Percentiles rank a stretch among this genome's conserved stretches.
phyloP scores from a whole-genome alignment of 345 rosid species.

The Noccaea caerulescens region DNA sequence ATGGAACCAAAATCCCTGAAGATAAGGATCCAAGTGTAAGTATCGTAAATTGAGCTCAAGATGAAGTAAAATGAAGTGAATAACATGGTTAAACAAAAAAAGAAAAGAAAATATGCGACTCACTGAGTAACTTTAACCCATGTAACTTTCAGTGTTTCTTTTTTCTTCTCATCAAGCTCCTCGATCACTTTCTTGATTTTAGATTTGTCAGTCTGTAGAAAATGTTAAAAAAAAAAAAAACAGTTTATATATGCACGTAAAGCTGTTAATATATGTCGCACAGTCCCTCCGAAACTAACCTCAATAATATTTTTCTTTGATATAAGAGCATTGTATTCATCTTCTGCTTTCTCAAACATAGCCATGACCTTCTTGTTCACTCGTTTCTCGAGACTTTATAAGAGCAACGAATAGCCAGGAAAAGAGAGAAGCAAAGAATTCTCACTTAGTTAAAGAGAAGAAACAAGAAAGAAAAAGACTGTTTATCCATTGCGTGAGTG shows the following conservation, averaged over 20 bases:
- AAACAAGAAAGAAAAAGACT: not conserved
- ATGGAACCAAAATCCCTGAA: conserved; percentile 92
- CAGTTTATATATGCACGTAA: conserved; percentile 3
- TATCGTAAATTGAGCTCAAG: not conserved
- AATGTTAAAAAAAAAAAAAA: conserved; percentile 18
- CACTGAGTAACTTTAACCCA: conserved; percentile 94
- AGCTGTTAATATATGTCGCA: conserved; percentile 20
- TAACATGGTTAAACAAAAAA: conserved; percentile 14
- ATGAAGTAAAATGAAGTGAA: conserved; percentile 19
- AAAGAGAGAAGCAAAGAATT: not conserved
- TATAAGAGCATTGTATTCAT: conserved; percentile 83
- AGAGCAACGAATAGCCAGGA: conserved; percentile 11
- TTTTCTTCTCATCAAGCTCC: conserved; percentile 98
- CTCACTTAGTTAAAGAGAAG: conserved; percentile 8
- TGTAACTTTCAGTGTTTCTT: conserved; percentile 86
- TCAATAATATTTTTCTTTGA: conserved; percentile 88
- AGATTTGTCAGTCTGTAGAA: conserved; percentile 71
- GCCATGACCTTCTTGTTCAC: conserved; percentile 98
- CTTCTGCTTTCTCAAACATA: conserved; percentile 97
- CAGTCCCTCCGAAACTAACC: conserved; percentile 53
- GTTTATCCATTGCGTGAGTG: not conserved
- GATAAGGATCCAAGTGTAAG: not conserved
- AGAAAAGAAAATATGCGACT: conserved; percentile 30
- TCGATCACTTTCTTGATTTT: conserved; percentile 94
- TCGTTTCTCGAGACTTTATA: conserved; percentile 83